A percentile compares a stretch with the other conserved stretches of the same genome.
Evolutionary conservation across 495 filamentous ascomycete genomes (phyloP).

Genomic region (Penicillium canariense): DNA sequence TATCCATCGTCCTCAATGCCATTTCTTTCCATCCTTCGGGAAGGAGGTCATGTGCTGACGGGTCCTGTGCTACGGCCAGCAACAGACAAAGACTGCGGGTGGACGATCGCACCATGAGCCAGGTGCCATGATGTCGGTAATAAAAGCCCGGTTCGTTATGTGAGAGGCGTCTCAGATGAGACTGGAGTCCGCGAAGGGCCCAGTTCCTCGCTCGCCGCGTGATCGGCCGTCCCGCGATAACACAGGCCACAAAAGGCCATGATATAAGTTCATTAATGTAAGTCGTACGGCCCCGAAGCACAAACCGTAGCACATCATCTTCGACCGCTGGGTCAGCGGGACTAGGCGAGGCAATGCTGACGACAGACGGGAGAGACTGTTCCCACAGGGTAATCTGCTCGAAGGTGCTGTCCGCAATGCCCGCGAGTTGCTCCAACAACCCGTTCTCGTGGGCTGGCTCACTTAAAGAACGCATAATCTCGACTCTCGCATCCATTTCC

Average conservation of each 20-base stretch:
- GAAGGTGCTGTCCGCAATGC: not conserved
- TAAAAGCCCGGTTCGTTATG: not conserved
- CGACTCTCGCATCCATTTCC: not conserved
- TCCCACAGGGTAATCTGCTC: not conserved
- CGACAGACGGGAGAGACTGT: not conserved
- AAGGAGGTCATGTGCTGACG: no score
- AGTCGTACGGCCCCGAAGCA: not conserved
- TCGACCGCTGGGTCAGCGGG: no score
- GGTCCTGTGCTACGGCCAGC: no score
- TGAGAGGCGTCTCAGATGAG: not conserved
- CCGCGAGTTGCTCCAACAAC: not conserved
- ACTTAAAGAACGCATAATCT: not conserved
- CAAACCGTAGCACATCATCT: not conserved
- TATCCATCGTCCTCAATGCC: no score
- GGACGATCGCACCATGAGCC: no score
- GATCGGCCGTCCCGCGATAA: no score
- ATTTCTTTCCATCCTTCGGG: no score
- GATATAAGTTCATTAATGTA: not conserved
- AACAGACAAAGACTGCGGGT: no score
- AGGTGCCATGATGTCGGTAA: not conserved
- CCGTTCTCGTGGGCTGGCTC: not conserved
- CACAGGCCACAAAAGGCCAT: not conserved
- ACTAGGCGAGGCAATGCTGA: not conserved
- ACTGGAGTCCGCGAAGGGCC: no score
- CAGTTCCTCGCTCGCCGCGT: no score